Evolutionary conservation across 169 alveolate species (phyloP), one percentile per base, ranked within the genome.

Genomic region (Eimeria sp.): DNA sequence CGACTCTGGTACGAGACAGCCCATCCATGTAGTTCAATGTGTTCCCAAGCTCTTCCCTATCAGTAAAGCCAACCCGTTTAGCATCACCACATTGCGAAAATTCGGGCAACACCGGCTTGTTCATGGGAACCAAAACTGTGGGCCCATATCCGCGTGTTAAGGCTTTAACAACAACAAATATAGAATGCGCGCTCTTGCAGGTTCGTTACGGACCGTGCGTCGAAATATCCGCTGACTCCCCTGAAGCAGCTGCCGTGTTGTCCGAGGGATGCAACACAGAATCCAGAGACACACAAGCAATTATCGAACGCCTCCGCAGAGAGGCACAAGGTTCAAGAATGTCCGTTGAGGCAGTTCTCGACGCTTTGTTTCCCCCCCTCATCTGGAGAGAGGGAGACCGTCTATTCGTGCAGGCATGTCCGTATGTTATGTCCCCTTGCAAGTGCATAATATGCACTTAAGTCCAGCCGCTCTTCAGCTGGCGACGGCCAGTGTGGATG

Each of bases 291-390:
- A 66, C 94, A 25, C 56, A 64, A n/a, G 94, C 64, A 20, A 9
- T 66, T 43, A 66, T 87, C 25, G 83, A 87, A n/a, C 82, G 83
- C 56, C 14, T 87, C 58, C 40, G 58, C n/a, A 87, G 94, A 72
- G 94, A 87, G 64, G 82, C 94, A 4, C 94, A 87, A 66, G 94
- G 94, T 16, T 64, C 94, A 43, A 58, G 94, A 66, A 54, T 87
- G 68, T 52, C 91, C 11, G 95, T 82, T 52, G 95, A 94, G 54
- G 89, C 76, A 25, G 89, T 94, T 18, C 94, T 94, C 43, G 88
- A 94, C 49, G 60, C 93, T 25, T 80, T 94, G 68, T 94, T 94
- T 30, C 96, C 96, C 9, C 96, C 96, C 1, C 87, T 64, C 16
- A 25, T 66, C 13, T 94, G 96, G 96, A 43, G 83, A 33, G 96